Evolutionary conservation across 208 protist species (phyloP).

Genomic region (Jaenimonas drosophilae): DNA sequence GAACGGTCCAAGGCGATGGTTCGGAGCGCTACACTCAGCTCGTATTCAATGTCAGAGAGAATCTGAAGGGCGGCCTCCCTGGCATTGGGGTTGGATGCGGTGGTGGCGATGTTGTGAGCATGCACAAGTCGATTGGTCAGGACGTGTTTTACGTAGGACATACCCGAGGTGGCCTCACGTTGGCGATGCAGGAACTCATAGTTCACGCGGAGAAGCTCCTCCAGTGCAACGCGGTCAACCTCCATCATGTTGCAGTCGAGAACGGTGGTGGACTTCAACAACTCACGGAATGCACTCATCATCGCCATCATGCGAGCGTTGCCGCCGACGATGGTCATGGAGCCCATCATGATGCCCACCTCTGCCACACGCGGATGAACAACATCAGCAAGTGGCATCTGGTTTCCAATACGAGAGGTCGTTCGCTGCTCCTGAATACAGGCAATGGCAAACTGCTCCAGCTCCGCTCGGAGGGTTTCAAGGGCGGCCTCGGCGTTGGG

Average conservation of each 20-base stretch:
- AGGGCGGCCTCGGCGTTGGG: not conserved
- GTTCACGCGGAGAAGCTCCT: conserved; percentile 51
- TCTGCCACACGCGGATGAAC: conserved; percentile 71
- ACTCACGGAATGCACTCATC: conserved; percentile 47
- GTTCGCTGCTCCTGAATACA: not conserved
- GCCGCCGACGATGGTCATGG: conserved; percentile 63
- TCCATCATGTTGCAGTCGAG: conserved; percentile 28
- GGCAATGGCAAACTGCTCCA: not conserved
- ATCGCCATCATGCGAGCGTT: conserved; percentile 64
- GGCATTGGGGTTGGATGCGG: conserved; percentile 12
- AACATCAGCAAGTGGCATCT: conserved; percentile 6
- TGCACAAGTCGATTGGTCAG: conserved; percentile 40
- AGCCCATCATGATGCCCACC: conserved; percentile 56
- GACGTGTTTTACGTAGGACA: conserved; percentile 62
- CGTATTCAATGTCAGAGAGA: conserved; percentile 32
- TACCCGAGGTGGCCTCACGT: conserved; percentile 49
- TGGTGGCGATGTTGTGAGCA: conserved; percentile 12
- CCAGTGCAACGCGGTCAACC: conserved; percentile 36
- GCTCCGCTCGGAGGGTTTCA: not conserved
- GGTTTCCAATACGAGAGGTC: not conserved
- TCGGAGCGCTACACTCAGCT: conserved; percentile 53
- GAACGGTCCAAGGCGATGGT: conserved; percentile 71
- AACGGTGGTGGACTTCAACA: conserved; percentile 37
- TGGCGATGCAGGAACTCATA: conserved; percentile 58
- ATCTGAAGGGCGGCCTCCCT: conserved; percentile 37